Base-by-base conservation (phyloP, 2,329 filamentous ascomycete genomes). In the Colletotrichum sp. region DNA sequence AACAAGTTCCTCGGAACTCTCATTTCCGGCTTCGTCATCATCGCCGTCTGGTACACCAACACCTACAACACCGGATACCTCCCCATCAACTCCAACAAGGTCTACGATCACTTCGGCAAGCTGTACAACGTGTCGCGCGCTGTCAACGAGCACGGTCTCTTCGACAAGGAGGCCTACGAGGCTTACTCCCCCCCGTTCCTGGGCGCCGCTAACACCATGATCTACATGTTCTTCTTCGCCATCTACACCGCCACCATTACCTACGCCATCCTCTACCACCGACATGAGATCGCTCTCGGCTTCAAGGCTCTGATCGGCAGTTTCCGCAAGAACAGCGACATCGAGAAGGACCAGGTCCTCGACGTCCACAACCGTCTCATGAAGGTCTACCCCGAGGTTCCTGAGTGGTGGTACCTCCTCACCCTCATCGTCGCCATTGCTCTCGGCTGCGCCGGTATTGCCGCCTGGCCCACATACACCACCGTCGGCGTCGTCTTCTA, bases 1-100 rank as follows among this genome's bases (percentile, higher is more conserved):
- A 94, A 94, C 82, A 90, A 89, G 26, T 86, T 93, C 77, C 83
- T 92, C 60, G 92, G 92, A 34, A 87, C 90, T 66, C 86, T 92
- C 15, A 77, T 90, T 39, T 90, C 88, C 59, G 88, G 89, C 79
- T 89, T 90, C 84, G 84, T 93, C 16, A 85, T 91, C 16, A 82
- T 90, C 4, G 90, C 84, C 30, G 80, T 94, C 10, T 93, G 92
- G 84, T 94, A 90, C 81, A 88, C 85, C 60, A 91, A 91, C 70
- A 83, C 89, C 3, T 93, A 89, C 84, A 89, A 90, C 81, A 89
- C 88, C 13, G 86, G 88, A 68, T 92, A 91, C 78, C 82, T 90
- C 30, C 87, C 87, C 34, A 88, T 90, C 83, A 89, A 88, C 83
- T 88, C 86, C 24, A 90, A 90, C 81, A 83, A 84, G 15, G 85